Conservation (phyloP, 164 flowering plant species). For the grape (Vitis vinifera) region ASM3070453v1 NC_081814.1:9262501-9263000, state of each 20-base stretch:
- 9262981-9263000: too few relatives aligned
- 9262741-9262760: constrained; percentile 28
- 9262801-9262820: constrained; percentile 35
- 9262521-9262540: too few relatives aligned
- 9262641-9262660: constrained; percentile 23
- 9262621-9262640: constrained; percentile 6
- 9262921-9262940: too few relatives aligned
- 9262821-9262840: constrained; percentile 35
- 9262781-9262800: constrained; percentile 28
- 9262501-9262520: too few relatives aligned
- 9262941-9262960: too few relatives aligned
- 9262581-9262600: not conserved
- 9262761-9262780: constrained; percentile 24
- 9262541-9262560: too few relatives aligned
- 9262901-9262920: too few relatives aligned
- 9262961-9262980: too few relatives aligned
- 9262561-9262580: too few relatives aligned
- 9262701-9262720: constrained; percentile 25
- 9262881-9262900: constrained; percentile 31
- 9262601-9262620: not conserved
- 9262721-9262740: constrained; percentile 15
- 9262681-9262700: constrained; percentile 19
- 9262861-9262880: constrained; percentile 40
- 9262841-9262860: constrained; percentile 37
- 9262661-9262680: constrained; percentile 30